These are phyloP conservation scores for Yarrowia hollandica DNA, from an alignment of 805 yeast genomes.

Conservation along the genomic window DNA sequence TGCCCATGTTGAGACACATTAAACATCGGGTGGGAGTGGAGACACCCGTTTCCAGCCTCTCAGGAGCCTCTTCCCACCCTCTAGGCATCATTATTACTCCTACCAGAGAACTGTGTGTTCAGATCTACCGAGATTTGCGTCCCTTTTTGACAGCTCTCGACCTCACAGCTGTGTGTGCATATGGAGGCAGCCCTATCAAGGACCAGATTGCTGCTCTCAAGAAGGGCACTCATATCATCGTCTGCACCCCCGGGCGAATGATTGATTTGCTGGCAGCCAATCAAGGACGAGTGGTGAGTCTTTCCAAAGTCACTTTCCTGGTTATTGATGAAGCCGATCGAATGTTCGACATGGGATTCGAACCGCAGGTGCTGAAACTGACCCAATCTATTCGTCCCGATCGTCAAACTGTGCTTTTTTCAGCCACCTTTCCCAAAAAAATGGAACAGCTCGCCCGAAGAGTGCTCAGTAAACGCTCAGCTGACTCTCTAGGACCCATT, in stretches of 20 bases:
- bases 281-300: conserved; percentile 68
- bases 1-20: conserved; percentile 84
- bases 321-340: conserved; percentile 96
- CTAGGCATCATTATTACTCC: conserved; percentile 81
- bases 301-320: conserved; percentile 71
- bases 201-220: conserved; percentile 78
- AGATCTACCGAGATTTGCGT: conserved; percentile 67
- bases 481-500: conserved; percentile 48
- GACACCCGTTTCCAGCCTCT: conserved; percentile 49
- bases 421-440: conserved; percentile 88
- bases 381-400: conserved; percentile 78
- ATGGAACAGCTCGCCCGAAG: conserved; percentile 74
- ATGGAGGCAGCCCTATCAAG: conserved; percentile 86
- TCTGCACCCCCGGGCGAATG: conserved; percentile 94
- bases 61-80: conserved; percentile 61
- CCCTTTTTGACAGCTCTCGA: conserved; percentile 55
- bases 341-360: conserved; percentile 96
- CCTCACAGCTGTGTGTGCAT: conserved; percentile 70
- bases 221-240: conserved; percentile 73
- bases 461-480: conserved; percentile 47
- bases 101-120: conserved; percentile 87
- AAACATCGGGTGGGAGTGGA: conserved; percentile 46
- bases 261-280: conserved; percentile 86
- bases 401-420: conserved; percentile 82
- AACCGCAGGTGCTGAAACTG: conserved; percentile 87